phyloP scores from a whole-genome alignment of 495 filamentous ascomycete genomes.

The Podospora conica region DNA sequence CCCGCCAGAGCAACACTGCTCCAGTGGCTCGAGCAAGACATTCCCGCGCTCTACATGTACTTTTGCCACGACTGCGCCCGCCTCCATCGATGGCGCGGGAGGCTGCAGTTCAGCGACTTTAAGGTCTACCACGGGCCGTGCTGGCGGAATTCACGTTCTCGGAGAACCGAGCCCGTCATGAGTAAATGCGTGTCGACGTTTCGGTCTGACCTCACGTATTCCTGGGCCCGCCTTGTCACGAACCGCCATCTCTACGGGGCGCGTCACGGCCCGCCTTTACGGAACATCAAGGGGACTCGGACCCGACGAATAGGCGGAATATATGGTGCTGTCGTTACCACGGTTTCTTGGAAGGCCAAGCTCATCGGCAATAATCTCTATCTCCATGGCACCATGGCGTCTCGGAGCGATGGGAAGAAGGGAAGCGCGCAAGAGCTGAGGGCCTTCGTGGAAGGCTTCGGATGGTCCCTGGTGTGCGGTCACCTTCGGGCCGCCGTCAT shows the following conservation, averaged over 20 bases:
- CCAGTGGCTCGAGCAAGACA: slow-evolving; percentile 7
- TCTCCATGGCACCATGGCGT: neutral
- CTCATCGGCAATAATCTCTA: slow-evolving; percentile 5
- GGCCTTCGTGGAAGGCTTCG: neutral
- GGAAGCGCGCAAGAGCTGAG: neutral
- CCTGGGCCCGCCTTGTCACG: slow-evolving; percentile 3
- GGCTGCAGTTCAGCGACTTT: neutral
- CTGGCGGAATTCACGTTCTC: too few species aligned
- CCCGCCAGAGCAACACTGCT: slow-evolving; percentile 6
- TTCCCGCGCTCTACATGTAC: neutral
- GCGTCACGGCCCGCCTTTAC: neutral
- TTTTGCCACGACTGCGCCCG: slow-evolving; percentile 2
- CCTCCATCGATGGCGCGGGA: slow-evolving; percentile 2
- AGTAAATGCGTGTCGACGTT: neutral
- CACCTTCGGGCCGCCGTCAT: neutral
- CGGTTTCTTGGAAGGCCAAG: neutral
- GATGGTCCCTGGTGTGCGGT: neutral
- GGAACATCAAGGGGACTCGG: neutral
- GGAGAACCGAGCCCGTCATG: too few species aligned
- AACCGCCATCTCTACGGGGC: slow-evolving; percentile 6
- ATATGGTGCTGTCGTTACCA: neutral
- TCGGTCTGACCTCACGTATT: neutral
- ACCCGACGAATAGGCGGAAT: neutral
- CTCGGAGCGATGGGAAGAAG: neutral
- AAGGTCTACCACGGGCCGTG: neutral